These are phyloP conservation scores for Pyrrhoderma noxium DNA, from an alignment of 1,284 basidiomycete species.

Conservation along the genomic window DNA sequence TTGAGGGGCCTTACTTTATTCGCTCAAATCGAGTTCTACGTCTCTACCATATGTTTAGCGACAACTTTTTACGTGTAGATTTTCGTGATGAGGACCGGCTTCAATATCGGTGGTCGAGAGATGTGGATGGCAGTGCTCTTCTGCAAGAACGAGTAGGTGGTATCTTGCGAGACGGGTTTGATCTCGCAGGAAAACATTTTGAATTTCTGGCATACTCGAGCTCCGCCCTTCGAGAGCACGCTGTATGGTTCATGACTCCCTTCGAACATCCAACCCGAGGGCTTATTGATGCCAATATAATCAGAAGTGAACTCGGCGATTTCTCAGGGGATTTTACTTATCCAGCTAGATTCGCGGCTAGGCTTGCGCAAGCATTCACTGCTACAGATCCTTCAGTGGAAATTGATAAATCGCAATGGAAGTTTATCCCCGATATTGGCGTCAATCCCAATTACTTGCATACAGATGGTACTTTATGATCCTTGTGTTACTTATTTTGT, in stretches of 20 bases:
- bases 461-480: constrained; percentile 48
- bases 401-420: constrained; percentile 53
- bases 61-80: constrained; percentile 68
- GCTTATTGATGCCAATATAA: constrained; percentile 35
- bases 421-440: constrained; percentile 47
- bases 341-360: constrained; percentile 74
- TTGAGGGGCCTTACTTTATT: constrained; percentile 65
- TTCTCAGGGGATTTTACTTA: constrained; percentile 49
- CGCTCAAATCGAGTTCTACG: constrained; percentile 64
- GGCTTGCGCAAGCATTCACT: constrained; percentile 77
- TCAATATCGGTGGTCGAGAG: constrained; percentile 57
- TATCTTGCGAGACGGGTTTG: constrained; percentile 57
- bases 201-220: constrained; percentile 71
- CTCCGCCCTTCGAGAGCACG: constrained; percentile 62
- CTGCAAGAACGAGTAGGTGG: constrained; percentile 54
- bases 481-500: too few relatives aligned
- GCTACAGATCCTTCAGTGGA: constrained; percentile 66
- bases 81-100: constrained; percentile 72
- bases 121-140: constrained; percentile 52
- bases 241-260: constrained; percentile 69
- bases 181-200: constrained; percentile 59
- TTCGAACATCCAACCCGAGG: constrained; percentile 37
- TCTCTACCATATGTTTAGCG: constrained; percentile 47
- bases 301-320: constrained; percentile 56
- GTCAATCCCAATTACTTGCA: constrained; percentile 40